These are phyloP conservation scores for Quercus tomentella DNA, from an alignment of 331 rosid genomes.

Conservation along the genomic window DNA sequence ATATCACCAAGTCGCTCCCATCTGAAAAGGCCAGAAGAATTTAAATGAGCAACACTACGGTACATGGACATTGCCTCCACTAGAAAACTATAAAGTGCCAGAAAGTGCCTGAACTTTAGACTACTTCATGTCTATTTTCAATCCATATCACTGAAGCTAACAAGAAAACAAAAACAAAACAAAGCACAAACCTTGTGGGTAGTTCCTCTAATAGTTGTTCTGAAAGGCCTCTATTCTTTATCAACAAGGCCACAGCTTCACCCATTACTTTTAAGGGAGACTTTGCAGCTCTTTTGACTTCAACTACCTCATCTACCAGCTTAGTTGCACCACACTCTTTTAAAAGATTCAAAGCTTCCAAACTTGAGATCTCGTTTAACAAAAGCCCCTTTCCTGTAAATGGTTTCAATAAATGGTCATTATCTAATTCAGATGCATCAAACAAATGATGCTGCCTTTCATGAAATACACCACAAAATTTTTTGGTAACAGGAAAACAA, in stretches of 20 bases:
- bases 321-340: slow-evolving; percentile 50
- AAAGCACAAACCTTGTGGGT: slow-evolving; percentile 61
- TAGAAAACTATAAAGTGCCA: slow-evolving; percentile 1
- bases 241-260: slow-evolving; percentile 57
- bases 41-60: slow-evolving; percentile 8
- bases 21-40: slow-evolving; percentile 39
- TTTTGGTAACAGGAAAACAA: slow-evolving; percentile 60
- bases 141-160: slow-evolving; percentile 3
- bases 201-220: slow-evolving; percentile 64
- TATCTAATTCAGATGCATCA: slow-evolving; percentile 34
- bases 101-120: neutral
- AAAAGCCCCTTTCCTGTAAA: slow-evolving; percentile 21
- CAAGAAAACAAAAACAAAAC: slow-evolving; percentile 10
- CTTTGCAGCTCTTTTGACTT: slow-evolving; percentile 46
- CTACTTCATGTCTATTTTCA: neutral
- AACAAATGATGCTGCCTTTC: slow-evolving; percentile 31
- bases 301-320: slow-evolving; percentile 57
- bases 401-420: slow-evolving; percentile 31
- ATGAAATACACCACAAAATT: slow-evolving; percentile 37
- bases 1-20: slow-evolving; percentile 90
- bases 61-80: slow-evolving; percentile 7
- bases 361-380: slow-evolving; percentile 34
- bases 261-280: slow-evolving; percentile 70
- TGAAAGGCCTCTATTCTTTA: slow-evolving; percentile 58
- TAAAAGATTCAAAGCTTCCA: slow-evolving; percentile 56